These are phyloP conservation scores for Chrysoporthe deuterocubensis DNA, from an alignment of 2,329 filamentous ascomycete genomes.

Conservation along the genomic window DNA sequence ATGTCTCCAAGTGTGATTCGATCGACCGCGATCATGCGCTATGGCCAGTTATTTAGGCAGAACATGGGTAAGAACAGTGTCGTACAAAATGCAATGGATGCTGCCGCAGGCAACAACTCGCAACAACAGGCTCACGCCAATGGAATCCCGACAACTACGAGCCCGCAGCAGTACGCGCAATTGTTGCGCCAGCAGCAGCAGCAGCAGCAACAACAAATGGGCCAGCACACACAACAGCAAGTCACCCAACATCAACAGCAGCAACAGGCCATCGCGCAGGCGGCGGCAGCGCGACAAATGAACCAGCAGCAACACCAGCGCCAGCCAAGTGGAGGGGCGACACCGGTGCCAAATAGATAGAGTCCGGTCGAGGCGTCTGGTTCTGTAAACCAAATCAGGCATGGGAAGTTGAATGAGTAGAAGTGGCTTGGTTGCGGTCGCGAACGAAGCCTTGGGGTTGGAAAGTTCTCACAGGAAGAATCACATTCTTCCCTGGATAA, in stretches of 20 bases:
- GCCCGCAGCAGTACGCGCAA: constrained; percentile 64
- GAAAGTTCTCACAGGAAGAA: neutral
- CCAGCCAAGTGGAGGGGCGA: constrained; percentile 27
- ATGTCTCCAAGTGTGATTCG: constrained; percentile 54
- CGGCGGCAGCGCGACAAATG: constrained; percentile 35
- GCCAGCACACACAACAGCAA: constrained; percentile 12
- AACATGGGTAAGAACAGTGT: constrained; percentile 50
- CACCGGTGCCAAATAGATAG: constrained; percentile 24
- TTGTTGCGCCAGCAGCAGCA: constrained; percentile 62
- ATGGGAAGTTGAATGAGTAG: too few species aligned
- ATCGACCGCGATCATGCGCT: constrained; percentile 55
- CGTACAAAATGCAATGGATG: constrained; percentile 56
- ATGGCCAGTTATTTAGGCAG: constrained; percentile 37
- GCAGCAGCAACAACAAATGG: constrained; percentile 44
- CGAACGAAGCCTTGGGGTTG: neutral
- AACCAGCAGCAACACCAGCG: constrained; percentile 33
- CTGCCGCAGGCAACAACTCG: constrained; percentile 54
- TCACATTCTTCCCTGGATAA: neutral
- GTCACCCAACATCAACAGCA: constrained; percentile 11
- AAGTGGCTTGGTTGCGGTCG: too few species aligned
- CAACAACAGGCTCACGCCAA: constrained; percentile 55
- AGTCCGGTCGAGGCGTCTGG: neutral
- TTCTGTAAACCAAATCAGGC: neutral
- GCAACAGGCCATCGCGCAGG: constrained; percentile 33
- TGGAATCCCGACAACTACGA: constrained; percentile 52